These are phyloP conservation scores for Podosphaera xanthii DNA, from an alignment of 2,329 filamentous ascomycete genomes.

Conservation along the genomic window DNA sequence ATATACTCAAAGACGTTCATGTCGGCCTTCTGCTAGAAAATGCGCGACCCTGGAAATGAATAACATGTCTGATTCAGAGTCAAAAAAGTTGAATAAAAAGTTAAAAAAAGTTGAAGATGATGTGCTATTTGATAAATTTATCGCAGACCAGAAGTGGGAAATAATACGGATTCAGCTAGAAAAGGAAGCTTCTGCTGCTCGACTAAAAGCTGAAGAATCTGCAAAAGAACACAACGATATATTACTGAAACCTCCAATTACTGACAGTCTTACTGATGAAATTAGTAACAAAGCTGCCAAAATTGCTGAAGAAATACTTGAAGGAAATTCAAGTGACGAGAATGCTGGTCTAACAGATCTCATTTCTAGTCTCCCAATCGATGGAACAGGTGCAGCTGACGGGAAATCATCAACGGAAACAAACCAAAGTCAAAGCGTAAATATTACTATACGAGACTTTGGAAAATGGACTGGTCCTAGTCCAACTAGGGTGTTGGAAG, in stretches of 20 bases:
- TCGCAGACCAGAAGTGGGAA: constrained; percentile 45
- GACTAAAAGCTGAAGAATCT: constrained; percentile 19
- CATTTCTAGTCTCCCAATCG: constrained; percentile 36
- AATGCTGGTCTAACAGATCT: constrained; percentile 31
- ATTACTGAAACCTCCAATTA: constrained; percentile 10
- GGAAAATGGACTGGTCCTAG: constrained; percentile 58
- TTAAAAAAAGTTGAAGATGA: constrained; percentile 57
- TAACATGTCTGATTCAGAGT: constrained; percentile 17
- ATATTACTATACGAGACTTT: constrained; percentile 54
- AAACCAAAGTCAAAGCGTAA: constrained; percentile 27
- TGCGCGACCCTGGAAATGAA: not conserved
- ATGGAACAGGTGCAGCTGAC: constrained; percentile 32
- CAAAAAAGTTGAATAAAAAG: constrained; percentile 48
- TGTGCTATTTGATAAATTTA: constrained; percentile 45
- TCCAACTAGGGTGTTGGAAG: constrained; percentile 58
- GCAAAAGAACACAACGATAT: constrained; percentile 9
- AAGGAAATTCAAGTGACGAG: constrained; percentile 23
- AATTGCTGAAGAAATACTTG: constrained; percentile 35
- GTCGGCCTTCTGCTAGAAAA: constrained; percentile 2
- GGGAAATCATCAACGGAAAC: constrained; percentile 35
- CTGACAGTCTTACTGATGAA: constrained; percentile 21
- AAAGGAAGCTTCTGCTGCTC: constrained; percentile 30
- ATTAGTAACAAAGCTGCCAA: constrained; percentile 32
- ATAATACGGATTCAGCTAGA: constrained; percentile 34
- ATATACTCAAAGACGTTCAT: constrained; percentile 18